Base-by-base conservation (phyloP, 2,329 filamentous ascomycete genomes). In the Penicillium sp. region DNA sequence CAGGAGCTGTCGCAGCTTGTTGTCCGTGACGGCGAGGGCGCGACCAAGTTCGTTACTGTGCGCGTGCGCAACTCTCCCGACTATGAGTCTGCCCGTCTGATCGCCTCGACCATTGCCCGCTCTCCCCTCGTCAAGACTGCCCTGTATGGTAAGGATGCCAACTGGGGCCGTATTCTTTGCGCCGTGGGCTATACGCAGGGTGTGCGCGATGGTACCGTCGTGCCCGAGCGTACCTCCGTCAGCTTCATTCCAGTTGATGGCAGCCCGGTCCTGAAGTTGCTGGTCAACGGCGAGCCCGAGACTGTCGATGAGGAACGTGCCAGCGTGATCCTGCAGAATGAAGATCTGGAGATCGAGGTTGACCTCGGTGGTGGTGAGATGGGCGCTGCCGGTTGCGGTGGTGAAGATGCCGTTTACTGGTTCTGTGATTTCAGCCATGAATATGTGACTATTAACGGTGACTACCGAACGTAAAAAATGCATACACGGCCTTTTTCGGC, bases 71-170 rank as follows among this genome's bases (percentile, higher is more conserved):
- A 92, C 64, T 85, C 88, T 3, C 79, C 83, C 0, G 82, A 83
- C 43, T 85, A 89, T 66, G 77, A 80, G 44, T 87, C 85, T 43
- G 92, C 90, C 1, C 85, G 89, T 51, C 83, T 86, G 67, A 86
- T 96, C 56, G 94, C 92, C 10, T 88, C 87, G 57, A 87, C 89
- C 43, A 96, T 99, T 69, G 92, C 94, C 15, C 85, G 87, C 46
- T 96, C 91, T 0, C 90, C 94, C 8, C 84, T 99, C 12, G 94
- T 99, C 64, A 99, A 99, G 80, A 99, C 94, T 0, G 94, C 94
- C 0, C 80, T 99, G 38, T 99, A 99, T 73, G 94, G 94, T 60
- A 90, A 91, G 71, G 94, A 99, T 70, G 94, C 94, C 16, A 99
- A 99, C 79, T 99, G 94, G 94, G 94, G 94, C 31, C 90, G 94